Evolutionary conservation across 2,329 filamentous ascomycete genomes (phyloP).

Genomic region (Pseudogymnoascus sp.): DNA sequence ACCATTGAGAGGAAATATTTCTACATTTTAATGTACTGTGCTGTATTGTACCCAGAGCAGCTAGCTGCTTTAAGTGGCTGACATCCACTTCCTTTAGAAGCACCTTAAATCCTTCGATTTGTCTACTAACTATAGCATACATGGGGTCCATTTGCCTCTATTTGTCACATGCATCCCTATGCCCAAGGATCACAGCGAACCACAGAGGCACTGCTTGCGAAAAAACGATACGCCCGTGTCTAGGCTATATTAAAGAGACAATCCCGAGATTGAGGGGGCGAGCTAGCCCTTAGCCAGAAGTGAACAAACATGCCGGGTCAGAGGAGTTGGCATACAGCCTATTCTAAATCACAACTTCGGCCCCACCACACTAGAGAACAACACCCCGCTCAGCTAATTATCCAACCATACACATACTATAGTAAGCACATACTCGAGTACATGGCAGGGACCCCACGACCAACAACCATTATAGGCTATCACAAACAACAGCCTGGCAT

Average conservation of each 20-base stretch:
- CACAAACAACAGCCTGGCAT: neutral
- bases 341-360: neutral
- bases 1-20: too few relatives aligned
- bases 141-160: too few relatives aligned
- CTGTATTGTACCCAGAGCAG: too few relatives aligned
- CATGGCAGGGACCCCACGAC: neutral
- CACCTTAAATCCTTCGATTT: too few relatives aligned
- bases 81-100: too few relatives aligned
- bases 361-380: neutral
- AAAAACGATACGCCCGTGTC: neutral
- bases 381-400: neutral
- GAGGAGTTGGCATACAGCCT: neutral
- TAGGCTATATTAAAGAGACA: neutral
- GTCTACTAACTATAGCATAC: too few relatives aligned
- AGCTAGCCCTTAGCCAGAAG: neutral
- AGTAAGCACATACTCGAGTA: neutral
- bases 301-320: neutral
- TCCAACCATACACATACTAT: neutral
- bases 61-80: too few relatives aligned
- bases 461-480: neutral
- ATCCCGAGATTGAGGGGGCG: neutral
- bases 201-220: too few relatives aligned
- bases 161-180: too few relatives aligned
- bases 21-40: too few relatives aligned
- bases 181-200: too few relatives aligned